These are phyloP conservation scores for Chrysopogon serrulatus DNA, from an alignment of 176 grass and related monocot genomes.

Conservation along the genomic window DNA sequence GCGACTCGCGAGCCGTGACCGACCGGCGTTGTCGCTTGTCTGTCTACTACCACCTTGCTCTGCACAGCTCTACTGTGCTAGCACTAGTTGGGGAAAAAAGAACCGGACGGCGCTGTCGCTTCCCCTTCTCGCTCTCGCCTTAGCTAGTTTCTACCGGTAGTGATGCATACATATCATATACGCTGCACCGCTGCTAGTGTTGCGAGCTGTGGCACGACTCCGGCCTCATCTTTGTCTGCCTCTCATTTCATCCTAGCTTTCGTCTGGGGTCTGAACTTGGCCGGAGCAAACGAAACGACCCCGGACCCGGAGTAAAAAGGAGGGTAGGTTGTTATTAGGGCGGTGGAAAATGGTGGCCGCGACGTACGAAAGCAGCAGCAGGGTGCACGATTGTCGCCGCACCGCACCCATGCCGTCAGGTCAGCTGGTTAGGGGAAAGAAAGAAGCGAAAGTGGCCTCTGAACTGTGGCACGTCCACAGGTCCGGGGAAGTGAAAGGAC, in stretches of 20 bases:
- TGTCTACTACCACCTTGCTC: not conserved
- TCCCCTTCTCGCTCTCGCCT: too few relatives aligned
- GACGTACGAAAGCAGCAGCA: not conserved
- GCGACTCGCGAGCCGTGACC: conserved; percentile 31
- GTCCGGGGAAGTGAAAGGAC: not conserved
- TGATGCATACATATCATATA: not conserved
- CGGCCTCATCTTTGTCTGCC: not conserved
- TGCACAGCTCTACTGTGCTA: not conserved
- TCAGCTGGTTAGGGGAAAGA: not conserved
- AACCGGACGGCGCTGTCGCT: conserved; percentile 11
- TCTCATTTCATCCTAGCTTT: not conserved
- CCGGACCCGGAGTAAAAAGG: not conserved
- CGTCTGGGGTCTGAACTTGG: not conserved
- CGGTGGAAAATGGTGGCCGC: not conserved
- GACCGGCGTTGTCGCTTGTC: conserved; percentile 30
- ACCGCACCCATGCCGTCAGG: not conserved
- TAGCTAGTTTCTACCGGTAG: too few relatives aligned
- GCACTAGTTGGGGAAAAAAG: not conserved
- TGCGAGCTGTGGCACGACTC: not conserved
- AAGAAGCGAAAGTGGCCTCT: not conserved
- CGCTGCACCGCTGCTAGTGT: not conserved
- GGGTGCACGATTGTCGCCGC: not conserved
- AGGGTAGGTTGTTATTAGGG: not conserved
- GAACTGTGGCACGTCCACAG: not conserved
- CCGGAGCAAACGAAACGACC: not conserved